These are phyloP conservation scores for Epichloe elymi DNA, from an alignment of 2,329 filamentous ascomycete species.

Conservation along the genomic window DNA sequence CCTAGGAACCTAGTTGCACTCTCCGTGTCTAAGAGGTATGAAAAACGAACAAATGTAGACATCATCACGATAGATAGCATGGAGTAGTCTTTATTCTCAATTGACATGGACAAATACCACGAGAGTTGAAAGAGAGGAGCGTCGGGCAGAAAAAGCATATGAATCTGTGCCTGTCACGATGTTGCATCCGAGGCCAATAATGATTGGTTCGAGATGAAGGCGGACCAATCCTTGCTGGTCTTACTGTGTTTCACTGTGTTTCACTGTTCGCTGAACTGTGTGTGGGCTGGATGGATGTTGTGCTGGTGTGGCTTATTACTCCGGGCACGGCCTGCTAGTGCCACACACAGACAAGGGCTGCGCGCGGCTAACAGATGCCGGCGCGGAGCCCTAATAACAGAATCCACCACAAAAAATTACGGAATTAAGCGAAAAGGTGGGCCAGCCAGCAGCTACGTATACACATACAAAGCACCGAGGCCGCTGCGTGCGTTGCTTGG, in stretches of 20 bases:
- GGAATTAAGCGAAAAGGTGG: constrained; percentile 12
- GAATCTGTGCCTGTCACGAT: no score
- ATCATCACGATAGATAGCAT: neutral
- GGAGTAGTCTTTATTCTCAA: neutral
- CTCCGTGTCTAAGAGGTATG: neutral
- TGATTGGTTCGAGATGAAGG: neutral
- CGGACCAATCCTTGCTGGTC: neutral
- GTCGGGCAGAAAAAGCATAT: no score
- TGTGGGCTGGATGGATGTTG: neutral
- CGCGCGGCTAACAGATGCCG: neutral
- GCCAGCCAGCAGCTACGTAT: neutral
- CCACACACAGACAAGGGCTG: neutral
- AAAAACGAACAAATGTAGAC: neutral
- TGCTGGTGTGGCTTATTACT: neutral
- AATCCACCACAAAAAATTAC: constrained; percentile 14
- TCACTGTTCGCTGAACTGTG: neutral
- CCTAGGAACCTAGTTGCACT: neutral
- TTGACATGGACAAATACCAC: neutral
- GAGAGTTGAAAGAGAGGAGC: no score
- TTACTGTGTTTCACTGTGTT: no score
- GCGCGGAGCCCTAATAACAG: constrained; percentile 15
- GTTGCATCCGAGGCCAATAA: neutral
- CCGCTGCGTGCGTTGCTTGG: neutral
- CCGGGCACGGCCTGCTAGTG: constrained; percentile 6
- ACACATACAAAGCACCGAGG: neutral